These are phyloP conservation scores for Larix kaempferi DNA, from an alignment of 75 land plant genomes.

Conservation along the genomic window DNA sequence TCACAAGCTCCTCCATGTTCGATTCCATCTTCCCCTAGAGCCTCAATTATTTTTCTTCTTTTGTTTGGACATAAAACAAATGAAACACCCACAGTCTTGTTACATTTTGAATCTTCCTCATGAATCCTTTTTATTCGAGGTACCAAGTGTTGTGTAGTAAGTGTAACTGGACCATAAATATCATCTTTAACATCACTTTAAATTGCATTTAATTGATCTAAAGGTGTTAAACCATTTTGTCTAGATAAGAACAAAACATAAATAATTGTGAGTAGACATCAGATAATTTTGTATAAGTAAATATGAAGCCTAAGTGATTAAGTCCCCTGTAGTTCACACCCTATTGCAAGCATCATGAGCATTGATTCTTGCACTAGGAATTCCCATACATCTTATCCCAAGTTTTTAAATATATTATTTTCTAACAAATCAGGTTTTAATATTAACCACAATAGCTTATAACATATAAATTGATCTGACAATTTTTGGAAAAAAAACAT, in stretches of 20 bases:
- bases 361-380: too few species aligned
- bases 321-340: not conserved
- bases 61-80: slow-evolving; percentile 32
- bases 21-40: slow-evolving; percentile 27
- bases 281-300: not conserved
- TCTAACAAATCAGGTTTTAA: too few species aligned
- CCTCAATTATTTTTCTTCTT: slow-evolving; percentile 47
- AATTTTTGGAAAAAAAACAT: too few species aligned
- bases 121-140: slow-evolving; percentile 70
- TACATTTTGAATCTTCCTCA: slow-evolving; percentile 29
- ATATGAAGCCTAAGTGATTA: not conserved
- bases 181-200: slow-evolving; percentile 16
- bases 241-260: not conserved
- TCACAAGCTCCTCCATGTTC: slow-evolving; percentile 37
- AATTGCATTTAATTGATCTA: not conserved
- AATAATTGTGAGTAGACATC: not conserved
- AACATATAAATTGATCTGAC: too few species aligned
- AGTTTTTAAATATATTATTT: too few species aligned
- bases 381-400: too few species aligned
- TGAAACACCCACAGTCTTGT: slow-evolving; percentile 6
- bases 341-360: not conserved
- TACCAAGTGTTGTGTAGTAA: slow-evolving; percentile 36
- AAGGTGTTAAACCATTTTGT: not conserved
- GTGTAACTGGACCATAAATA: slow-evolving; percentile 46
- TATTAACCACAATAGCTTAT: too few species aligned